These are phyloP conservation scores for Botrytis sinoallii DNA, from an alignment of 2,329 filamentous ascomycete species.

Conservation along the genomic window DNA sequence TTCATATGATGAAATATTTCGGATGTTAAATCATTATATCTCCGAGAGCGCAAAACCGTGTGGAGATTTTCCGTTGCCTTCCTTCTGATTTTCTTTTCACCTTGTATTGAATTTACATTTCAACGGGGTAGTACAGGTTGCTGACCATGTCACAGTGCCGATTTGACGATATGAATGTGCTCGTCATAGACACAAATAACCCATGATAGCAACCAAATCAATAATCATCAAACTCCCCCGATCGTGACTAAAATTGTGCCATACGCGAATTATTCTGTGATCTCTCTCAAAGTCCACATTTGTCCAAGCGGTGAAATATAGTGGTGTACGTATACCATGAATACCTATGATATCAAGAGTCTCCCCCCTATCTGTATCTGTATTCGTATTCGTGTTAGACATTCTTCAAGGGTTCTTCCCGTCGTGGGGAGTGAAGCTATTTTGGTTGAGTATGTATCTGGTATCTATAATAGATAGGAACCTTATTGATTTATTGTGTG, in stretches of 20 bases:
- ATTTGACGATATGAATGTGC: not conserved
- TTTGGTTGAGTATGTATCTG: not conserved
- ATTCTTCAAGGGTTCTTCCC: not conserved
- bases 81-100: constrained; percentile 74
- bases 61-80: constrained; percentile 99
- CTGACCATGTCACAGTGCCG: not conserved
- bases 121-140: not conserved
- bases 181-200: not conserved
- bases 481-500: too few species aligned
- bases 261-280: too few species aligned
- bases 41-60: constrained; percentile 92
- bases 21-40: constrained; percentile 91
- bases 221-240: not conserved
- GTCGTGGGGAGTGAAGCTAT: not conserved
- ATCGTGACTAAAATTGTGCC: not conserved
- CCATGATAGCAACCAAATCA: not conserved
- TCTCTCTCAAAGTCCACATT: not conserved
- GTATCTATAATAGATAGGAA: not conserved
- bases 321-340: not conserved
- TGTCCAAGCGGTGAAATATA: not conserved
- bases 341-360: not conserved
- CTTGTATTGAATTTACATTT: not conserved
- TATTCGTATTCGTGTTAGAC: not conserved
- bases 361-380: not conserved
- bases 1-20: constrained; percentile 59